A percentile compares a stretch with the other conserved stretches of the same genome.
phyloP scores from a whole-genome alignment of 352 stramenopile species.

The Phytopythium vexans region DNA sequence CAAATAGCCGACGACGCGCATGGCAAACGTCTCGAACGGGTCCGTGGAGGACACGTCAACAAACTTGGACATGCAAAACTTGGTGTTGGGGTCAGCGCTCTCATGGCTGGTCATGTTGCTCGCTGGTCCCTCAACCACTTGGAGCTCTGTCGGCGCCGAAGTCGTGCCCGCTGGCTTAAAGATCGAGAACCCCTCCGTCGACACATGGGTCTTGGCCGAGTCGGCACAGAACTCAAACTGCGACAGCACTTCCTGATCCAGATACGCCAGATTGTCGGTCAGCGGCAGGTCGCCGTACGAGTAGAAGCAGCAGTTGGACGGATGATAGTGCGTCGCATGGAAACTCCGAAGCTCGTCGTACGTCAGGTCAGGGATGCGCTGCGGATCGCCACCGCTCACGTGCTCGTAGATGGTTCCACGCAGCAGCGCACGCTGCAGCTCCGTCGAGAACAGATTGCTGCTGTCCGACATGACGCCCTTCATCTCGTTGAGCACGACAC shows the following conservation, averaged over 20 bases:
- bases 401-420: slow-evolving; percentile 84
- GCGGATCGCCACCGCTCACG: slow-evolving; percentile 75
- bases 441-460: slow-evolving; percentile 90
- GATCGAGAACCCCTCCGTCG: slow-evolving; percentile 40
- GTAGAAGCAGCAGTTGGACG: slow-evolving; percentile 88
- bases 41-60: slow-evolving; percentile 66
- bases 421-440: slow-evolving; percentile 91
- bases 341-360: slow-evolving; percentile 80
- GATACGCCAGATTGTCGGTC: slow-evolving; percentile 67
- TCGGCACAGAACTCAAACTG: slow-evolving; percentile 61
- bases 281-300: slow-evolving; percentile 87
- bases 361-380: slow-evolving; percentile 65
- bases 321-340: slow-evolving; percentile 85
- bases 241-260: slow-evolving; percentile 64
- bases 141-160: slow-evolving; percentile 12
- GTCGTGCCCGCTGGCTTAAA: slow-evolving; percentile 14
- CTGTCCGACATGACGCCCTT: slow-evolving; percentile 97
- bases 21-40: slow-evolving; percentile 71
- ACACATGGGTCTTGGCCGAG: slow-evolving; percentile 47
- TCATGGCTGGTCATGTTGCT: slow-evolving; percentile 50
- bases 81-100: slow-evolving; percentile 57
- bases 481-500: slow-evolving; percentile 99
- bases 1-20: slow-evolving; percentile 76
- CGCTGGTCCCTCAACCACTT: slow-evolving; percentile 47
- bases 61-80: slow-evolving; percentile 77